Conservation (phyloP, 2,329 filamentous ascomycete genomes). For the Claviceps sp. region DNA sequence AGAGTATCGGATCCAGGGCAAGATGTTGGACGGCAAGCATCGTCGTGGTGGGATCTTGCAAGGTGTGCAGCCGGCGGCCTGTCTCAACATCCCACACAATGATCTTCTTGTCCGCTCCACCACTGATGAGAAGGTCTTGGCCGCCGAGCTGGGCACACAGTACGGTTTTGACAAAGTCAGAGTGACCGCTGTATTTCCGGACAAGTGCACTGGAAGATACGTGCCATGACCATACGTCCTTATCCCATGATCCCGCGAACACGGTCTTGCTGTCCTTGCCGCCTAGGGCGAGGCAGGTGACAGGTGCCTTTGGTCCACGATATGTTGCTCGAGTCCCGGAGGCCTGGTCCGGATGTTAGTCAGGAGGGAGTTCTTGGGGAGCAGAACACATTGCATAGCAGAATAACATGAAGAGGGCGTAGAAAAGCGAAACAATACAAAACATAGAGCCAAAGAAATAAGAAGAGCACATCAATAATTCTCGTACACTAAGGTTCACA, state of each 20-base stretch:
- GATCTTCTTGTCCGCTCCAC: conserved; percentile 66
- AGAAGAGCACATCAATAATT: not conserved
- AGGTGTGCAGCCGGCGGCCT: conserved; percentile 55
- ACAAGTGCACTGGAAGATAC: conserved; percentile 38
- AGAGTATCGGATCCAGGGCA: conserved; percentile 54
- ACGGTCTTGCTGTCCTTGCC: conserved; percentile 43
- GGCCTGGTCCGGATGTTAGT: conserved; percentile 12
- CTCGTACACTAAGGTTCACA: conserved; percentile 25
- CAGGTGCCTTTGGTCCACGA: conserved; percentile 62
- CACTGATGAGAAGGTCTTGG: conserved; percentile 55
- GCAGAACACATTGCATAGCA: not conserved
- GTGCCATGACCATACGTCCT: conserved; percentile 77
- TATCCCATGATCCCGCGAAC: conserved; percentile 92
- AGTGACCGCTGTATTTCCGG: conserved; percentile 60
- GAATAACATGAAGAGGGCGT: not conserved
- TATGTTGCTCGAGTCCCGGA: conserved; percentile 33
- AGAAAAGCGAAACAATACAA: not conserved
- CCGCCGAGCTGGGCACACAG: conserved; percentile 46
- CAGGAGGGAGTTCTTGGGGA: not conserved
- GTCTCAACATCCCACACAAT: conserved; percentile 68
- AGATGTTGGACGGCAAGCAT: conserved; percentile 75
- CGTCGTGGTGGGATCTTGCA: conserved; percentile 57
- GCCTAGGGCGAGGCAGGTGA: conserved; percentile 62
- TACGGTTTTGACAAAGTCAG: conserved; percentile 83
- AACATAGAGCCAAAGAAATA: not conserved